Evolutionary conservation across 345 rosid species (phyloP), one percentile per base, ranked within the genome.

Genomic region (Laguncularia racemosa): DNA sequence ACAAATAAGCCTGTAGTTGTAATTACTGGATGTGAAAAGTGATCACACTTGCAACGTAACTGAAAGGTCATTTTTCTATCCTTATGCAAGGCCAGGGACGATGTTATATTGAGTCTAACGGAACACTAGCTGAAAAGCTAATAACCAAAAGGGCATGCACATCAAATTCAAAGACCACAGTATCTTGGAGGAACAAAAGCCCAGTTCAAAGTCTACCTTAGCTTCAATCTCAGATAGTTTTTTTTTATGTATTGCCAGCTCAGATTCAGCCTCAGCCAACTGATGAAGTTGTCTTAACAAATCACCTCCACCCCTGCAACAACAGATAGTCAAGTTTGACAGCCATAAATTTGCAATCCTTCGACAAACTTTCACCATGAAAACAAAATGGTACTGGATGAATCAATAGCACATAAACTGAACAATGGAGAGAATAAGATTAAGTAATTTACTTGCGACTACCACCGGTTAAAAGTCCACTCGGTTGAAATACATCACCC

Each of bases 391-490:
- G 40, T 1, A 33, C 7, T 7, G 9, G 7, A 33, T 33, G 40
- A 33, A 33, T 33, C 40, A 33, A 33, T 33, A 33, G 4, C 53
- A 48, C 53, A 16, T 50, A 13, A 16, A 13, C 4, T 55, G 18
- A 8, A n/a, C 20, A 49, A 51, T 0, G 12, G 21, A 14, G 13
- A 46, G 28, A 62, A 44, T 44, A 18, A 55, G 28, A 43, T 28
- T 20, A 2, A 20, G 54, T 21, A 33, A 52, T 65, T 63, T 73
- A 89, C 99, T 66, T 87, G 79, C 95, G 96, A 73, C 96, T 93
- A 64, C 99, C 97, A 67, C 99, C 99, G 44, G 97, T 89, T 60
- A 93, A 80, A 69, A 87, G 89, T 61, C 99, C 99, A 65, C 92
- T 85, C 61, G 99, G 97, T 74, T 89, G 95, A 70, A 87, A 93